Percentiles rank a stretch among this genome's conserved stretches.
Conservation (phyloP, 257 asterid species). For the Orobanche coerulescens region DNA sequence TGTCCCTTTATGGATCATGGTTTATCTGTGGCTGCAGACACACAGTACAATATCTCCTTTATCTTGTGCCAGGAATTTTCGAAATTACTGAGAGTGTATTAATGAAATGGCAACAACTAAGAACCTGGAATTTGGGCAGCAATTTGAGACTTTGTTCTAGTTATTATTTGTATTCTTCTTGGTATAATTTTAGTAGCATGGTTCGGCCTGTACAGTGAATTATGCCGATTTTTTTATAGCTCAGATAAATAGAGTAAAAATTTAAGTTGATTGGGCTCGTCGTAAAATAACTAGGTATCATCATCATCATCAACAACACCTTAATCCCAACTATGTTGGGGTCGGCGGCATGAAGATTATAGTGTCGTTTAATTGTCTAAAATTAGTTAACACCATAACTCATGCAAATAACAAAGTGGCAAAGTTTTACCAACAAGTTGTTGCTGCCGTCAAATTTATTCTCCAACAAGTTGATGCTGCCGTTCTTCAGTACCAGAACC, state of each 20-base stretch:
- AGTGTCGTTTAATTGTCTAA: too few relatives aligned
- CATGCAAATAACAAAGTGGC: too few relatives aligned
- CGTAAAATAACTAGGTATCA: not conserved
- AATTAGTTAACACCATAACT: too few relatives aligned
- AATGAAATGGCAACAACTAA: not conserved
- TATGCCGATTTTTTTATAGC: not conserved
- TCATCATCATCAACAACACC: too few relatives aligned
- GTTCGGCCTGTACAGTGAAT: not conserved
- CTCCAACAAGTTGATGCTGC: constrained; percentile 79
- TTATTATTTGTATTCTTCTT: not conserved
- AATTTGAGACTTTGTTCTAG: not conserved
- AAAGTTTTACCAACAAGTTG: too few relatives aligned
- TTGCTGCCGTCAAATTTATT: constrained; percentile 14
- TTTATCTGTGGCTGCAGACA: not conserved
- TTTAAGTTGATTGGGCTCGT: not conserved
- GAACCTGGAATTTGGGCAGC: not conserved
- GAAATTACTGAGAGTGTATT: not conserved
- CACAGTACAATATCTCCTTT: not conserved
- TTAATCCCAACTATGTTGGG: too few relatives aligned
- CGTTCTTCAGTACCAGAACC: constrained; percentile 92
- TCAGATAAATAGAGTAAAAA: not conserved
- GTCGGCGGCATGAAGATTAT: too few relatives aligned
- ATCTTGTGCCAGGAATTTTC: not conserved
- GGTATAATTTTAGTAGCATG: not conserved
- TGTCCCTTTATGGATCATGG: not conserved